phyloP scores from a whole-genome alignment of 1,139 yeast species.

The Yamadazyma taylorii region DNA sequence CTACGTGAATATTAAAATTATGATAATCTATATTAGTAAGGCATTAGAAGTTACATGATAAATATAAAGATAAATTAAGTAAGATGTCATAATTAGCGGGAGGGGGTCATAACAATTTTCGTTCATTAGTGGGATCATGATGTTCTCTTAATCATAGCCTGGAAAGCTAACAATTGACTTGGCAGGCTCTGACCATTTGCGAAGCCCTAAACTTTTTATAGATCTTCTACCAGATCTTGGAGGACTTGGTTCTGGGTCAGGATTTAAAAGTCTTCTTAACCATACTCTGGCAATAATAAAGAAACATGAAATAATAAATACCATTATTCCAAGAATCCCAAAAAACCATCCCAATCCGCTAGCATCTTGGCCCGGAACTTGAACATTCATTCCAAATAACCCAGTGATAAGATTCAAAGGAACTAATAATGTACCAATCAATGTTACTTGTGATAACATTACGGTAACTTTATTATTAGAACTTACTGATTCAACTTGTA shows the following conservation, averaged over 20 bases:
- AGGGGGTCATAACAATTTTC: no score
- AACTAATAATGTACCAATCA: slow-evolving; percentile 85
- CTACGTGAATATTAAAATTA: no score
- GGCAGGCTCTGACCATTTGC: slow-evolving; percentile 30
- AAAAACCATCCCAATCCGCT: slow-evolving; percentile 30
- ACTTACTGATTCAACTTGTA: slow-evolving; percentile 88
- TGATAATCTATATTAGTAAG: no score
- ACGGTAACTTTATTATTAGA: slow-evolving; percentile 82
- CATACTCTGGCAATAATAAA: slow-evolving; percentile 37
- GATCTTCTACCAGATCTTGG: slow-evolving; percentile 30
- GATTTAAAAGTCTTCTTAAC: slow-evolving; percentile 27
- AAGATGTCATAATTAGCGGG: no score
- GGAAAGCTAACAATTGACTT: slow-evolving; percentile 45
- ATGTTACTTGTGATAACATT: slow-evolving; percentile 84
- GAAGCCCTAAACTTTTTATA: slow-evolving; percentile 46
- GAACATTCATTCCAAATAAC: slow-evolving; percentile 93
- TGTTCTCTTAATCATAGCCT: slow-evolving; percentile 27
- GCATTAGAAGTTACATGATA: no score
- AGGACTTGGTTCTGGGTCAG: slow-evolving; percentile 15
- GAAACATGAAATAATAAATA: slow-evolving; percentile 29
- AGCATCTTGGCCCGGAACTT: slow-evolving; percentile 66
- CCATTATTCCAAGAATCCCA: slow-evolving; percentile 40
- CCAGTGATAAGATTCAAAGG: slow-evolving; percentile 92
- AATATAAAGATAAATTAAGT: no score
- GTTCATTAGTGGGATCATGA: no score